phyloP scores from a whole-genome alignment of 2,329 filamentous ascomycete species.

The Alternaria consortialis region DNA sequence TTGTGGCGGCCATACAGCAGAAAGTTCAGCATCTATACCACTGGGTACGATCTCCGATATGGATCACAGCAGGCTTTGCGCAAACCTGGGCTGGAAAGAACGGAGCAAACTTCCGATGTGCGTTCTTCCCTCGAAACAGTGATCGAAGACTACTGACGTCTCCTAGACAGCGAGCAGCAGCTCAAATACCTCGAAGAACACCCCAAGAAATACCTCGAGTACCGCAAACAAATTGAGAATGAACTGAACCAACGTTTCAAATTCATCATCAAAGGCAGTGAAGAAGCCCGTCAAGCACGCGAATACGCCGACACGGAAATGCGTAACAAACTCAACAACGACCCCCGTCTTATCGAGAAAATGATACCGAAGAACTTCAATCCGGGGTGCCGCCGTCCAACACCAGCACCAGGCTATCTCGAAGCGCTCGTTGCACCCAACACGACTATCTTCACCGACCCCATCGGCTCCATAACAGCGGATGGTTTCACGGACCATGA shows the following conservation, averaged over 20 bases:
- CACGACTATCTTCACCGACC: conserved; percentile 32
- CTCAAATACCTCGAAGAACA: conserved; percentile 51
- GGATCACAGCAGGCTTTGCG: conserved; percentile 60
- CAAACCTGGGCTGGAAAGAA: conserved; percentile 58
- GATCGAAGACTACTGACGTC: conserved; percentile 13
- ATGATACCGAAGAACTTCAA: conserved; percentile 57
- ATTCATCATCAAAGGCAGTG: conserved; percentile 61
- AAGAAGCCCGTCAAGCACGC: conserved; percentile 55
- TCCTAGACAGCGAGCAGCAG: conserved; percentile 52
- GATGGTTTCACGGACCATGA: conserved; percentile 33
- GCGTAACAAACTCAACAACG: conserved; percentile 51
- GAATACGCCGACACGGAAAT: conserved; percentile 54
- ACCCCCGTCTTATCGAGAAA: conserved; percentile 52
- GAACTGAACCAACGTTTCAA: conserved; percentile 64
- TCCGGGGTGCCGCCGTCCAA: conserved; percentile 35
- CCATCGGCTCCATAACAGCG: conserved; percentile 28
- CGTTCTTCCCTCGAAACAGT: conserved; percentile 4
- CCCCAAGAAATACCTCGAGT: conserved; percentile 57
- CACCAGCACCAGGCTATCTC: conserved; percentile 36
- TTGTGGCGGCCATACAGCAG: conserved; percentile 53
- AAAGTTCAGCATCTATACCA: conserved; percentile 53
- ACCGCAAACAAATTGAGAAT: conserved; percentile 59
- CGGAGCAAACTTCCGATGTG: conserved; percentile 59
- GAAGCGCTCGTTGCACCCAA: conserved; percentile 29
- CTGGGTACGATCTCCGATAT: conserved; percentile 56